phyloP scores from a whole-genome alignment of 1,284 basidiomycete genomes.

The Mrakiaceae sp. region DNA sequence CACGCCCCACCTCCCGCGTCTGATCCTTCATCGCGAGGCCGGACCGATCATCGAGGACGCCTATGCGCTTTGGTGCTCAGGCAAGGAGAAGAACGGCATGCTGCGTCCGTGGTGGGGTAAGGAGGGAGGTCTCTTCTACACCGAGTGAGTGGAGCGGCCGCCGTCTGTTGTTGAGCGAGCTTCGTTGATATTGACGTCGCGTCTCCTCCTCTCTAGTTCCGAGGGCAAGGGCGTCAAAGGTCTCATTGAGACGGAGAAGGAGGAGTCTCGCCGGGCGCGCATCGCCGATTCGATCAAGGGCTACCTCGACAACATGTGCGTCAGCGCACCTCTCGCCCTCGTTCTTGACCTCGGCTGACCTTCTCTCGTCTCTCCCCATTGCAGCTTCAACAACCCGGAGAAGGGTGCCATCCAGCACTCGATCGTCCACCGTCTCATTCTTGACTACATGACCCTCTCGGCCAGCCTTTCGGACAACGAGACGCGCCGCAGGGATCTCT shows the following conservation, averaged over 20 bases:
- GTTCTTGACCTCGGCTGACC: not conserved
- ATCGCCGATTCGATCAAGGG: constrained; percentile 58
- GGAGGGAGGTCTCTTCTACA: constrained; percentile 61
- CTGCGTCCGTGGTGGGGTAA: constrained; percentile 79
- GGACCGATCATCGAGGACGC: constrained; percentile 69
- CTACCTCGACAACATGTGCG: constrained; percentile 62
- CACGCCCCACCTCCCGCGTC: constrained; percentile 54
- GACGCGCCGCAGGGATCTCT: constrained; percentile 51
- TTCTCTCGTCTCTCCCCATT: not conserved
- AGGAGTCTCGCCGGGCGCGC: constrained; percentile 49
- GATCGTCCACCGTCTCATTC: constrained; percentile 61
- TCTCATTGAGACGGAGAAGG: constrained; percentile 47
- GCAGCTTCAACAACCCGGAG: constrained; percentile 75
- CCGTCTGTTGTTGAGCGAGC: no score
- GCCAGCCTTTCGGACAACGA: constrained; percentile 14
- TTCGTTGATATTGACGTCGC: no score
- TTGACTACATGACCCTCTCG: constrained; percentile 30
- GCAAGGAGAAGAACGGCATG: constrained; percentile 51
- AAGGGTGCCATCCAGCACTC: constrained; percentile 75
- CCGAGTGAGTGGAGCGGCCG: constrained; percentile 17
- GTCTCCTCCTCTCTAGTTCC: constrained; percentile 2
- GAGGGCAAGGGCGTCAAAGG: constrained; percentile 19
- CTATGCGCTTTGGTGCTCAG: constrained; percentile 71
- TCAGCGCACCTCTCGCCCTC: constrained; percentile 12
- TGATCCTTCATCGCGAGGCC: constrained; percentile 72